Conservation (phyloP, 2,329 filamentous ascomycete species). For the Sporothrix curviconia region DNA sequence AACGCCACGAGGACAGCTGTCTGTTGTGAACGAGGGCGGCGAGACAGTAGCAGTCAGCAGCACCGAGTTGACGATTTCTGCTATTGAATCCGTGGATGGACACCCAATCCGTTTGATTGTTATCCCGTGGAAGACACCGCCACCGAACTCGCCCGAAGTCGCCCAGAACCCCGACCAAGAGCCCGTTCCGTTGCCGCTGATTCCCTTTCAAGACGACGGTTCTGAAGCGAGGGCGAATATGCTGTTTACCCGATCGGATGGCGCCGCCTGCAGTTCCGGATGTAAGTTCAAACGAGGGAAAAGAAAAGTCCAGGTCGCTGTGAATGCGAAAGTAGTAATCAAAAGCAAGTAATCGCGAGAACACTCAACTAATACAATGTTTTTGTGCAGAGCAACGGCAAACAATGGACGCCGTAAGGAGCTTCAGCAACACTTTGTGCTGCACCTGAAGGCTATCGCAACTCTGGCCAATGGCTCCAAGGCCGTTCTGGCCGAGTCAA, state of each 20-base stretch:
- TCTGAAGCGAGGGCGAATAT: conserved; percentile 64
- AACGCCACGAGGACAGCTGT: conserved; percentile 69
- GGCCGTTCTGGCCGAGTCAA: conserved; percentile 72
- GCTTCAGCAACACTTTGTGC: conserved; percentile 89
- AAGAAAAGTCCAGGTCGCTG: too few relatives aligned
- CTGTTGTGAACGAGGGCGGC: conserved; percentile 74
- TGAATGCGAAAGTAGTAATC: background rate
- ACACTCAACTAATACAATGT: too few relatives aligned
- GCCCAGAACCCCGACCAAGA: conserved; percentile 69
- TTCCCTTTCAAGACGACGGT: conserved; percentile 57
- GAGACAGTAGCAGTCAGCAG: conserved; percentile 75
- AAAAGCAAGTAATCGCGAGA: too few relatives aligned
- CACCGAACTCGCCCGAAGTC: conserved; percentile 65
- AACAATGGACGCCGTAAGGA: conserved; percentile 95
- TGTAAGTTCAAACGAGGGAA: too few relatives aligned
- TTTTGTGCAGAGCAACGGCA: conserved; percentile 65
- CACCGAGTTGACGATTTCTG: conserved; percentile 83
- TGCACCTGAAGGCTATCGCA: conserved; percentile 78
- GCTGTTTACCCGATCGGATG: conserved; percentile 90
- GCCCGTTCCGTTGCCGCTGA: conserved; percentile 71
- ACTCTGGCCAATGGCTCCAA: conserved; percentile 79
- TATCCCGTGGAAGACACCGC: conserved; percentile 95
- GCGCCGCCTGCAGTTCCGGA: conserved; percentile 88
- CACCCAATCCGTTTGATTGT: conserved; percentile 90
- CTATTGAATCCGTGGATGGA: conserved; percentile 90